These are phyloP conservation scores for Candida corydali DNA, from an alignment of 805 yeast genomes.

Conservation along the genomic window DNA sequence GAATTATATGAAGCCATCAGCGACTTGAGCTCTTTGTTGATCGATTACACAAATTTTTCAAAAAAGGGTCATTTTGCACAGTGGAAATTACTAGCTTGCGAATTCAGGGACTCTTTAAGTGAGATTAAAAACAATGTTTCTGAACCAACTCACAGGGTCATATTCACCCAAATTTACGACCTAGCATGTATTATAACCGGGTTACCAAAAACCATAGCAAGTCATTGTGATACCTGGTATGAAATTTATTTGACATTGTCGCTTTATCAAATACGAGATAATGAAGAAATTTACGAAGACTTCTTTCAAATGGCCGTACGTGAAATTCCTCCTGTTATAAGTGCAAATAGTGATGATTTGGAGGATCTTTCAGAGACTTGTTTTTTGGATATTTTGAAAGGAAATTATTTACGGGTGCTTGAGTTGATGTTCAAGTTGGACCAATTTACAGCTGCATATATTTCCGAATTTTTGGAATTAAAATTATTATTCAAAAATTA, in stretches of 20 bases:
- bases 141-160: conserved; percentile 21
- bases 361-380: conserved; percentile 34
- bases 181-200: conserved; percentile 46
- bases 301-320: conserved; percentile 29
- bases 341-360: conserved; percentile 23
- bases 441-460: conserved; percentile 58
- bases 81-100: conserved; percentile 51
- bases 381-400: conserved; percentile 53
- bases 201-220: conserved; percentile 45
- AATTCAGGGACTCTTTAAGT: conserved; percentile 42
- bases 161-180: conserved; percentile 36
- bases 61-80: conserved; percentile 39
- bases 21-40: conserved; percentile 38
- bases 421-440: conserved; percentile 58
- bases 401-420: conserved; percentile 53
- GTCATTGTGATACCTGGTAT: conserved; percentile 60
- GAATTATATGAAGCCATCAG: conserved; percentile 33
- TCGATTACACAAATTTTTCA: conserved; percentile 37
- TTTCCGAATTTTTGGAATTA: conserved; percentile 59
- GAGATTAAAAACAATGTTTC: conserved; percentile 18
- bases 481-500: conserved; percentile 50
- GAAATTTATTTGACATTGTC: conserved; percentile 57
- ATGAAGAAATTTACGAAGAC: conserved; percentile 25
- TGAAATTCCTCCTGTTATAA: conserved; percentile 25
- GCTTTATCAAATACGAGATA: conserved; percentile 55